phyloP scores from a whole-genome alignment of 495 filamentous ascomycete species.

The Xylaria grammica region DNA sequence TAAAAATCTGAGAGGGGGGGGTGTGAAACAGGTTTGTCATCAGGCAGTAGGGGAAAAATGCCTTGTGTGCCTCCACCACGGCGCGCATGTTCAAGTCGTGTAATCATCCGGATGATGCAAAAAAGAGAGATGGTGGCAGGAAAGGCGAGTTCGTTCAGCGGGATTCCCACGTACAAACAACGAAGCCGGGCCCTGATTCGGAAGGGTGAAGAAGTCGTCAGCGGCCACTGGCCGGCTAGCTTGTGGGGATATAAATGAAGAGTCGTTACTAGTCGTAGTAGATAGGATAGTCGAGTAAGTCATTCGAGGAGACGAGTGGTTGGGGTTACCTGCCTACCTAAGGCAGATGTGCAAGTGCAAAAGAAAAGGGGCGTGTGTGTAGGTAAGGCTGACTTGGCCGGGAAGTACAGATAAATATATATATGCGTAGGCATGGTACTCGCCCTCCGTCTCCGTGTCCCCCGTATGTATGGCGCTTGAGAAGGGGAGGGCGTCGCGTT shows the following conservation, averaged over 20 bases:
- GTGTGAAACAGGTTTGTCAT: conserved; percentile 10
- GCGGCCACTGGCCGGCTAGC: neutral
- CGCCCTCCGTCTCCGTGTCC: conserved; percentile 3
- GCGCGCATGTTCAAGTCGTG: neutral
- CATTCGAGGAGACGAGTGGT: conserved; percentile 6
- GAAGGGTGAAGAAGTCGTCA: neutral
- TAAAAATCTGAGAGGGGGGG: neutral
- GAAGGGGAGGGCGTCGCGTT: neutral
- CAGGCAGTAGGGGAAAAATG: neutral
- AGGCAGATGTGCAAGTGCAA: conserved; percentile 5
- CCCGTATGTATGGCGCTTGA: conserved; percentile 4
- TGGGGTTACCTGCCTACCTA: conserved; percentile 15
- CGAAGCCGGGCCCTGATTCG: neutral
- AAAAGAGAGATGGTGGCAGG: neutral
- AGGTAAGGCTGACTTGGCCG: conserved; percentile 10
- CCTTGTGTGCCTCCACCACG: neutral
- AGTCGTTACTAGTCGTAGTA: neutral
- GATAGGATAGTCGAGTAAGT: neutral
- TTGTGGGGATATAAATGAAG: conserved; percentile 2
- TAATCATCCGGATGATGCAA: neutral
- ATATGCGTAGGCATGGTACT: conserved; percentile 19
- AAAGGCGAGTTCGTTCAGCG: conserved; percentile 10
- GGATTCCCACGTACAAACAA: neutral
- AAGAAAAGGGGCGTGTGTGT: conserved; percentile 10
- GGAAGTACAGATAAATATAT: conserved; percentile 15